Evolutionary conservation across 208 protist species (phyloP).

Genomic region (Wallacemonas rigidus): DNA sequence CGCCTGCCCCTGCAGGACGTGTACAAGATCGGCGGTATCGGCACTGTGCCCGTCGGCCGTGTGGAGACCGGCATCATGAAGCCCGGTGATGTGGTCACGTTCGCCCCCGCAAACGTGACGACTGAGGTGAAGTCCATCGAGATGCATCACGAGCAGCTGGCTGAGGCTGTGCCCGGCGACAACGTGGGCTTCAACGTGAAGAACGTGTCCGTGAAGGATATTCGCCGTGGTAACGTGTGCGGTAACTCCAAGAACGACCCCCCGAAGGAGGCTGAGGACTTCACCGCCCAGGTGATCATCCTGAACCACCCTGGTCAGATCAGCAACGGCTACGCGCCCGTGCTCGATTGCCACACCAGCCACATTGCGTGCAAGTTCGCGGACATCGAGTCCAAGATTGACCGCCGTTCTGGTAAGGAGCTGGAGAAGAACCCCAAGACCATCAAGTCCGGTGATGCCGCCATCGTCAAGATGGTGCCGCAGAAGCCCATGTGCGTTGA

Average conservation of each 20-base stretch:
- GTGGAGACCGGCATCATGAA: constrained; percentile 65
- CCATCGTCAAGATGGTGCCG: constrained; percentile 88
- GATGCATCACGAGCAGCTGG: constrained; percentile 87
- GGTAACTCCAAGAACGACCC: constrained; percentile 71
- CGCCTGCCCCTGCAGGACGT: constrained; percentile 95
- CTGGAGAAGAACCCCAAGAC: constrained; percentile 85
- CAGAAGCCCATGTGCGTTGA: constrained; percentile 95
- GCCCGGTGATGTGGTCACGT: constrained; percentile 62
- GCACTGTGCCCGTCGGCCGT: constrained; percentile 62
- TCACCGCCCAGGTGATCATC: constrained; percentile 94
- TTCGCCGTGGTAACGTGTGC: constrained; percentile 85
- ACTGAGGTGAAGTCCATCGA: constrained; percentile 87
- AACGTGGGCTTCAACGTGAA: constrained; percentile 97
- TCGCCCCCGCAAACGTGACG: constrained; percentile 51
- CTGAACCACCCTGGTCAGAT: constrained; percentile 88
- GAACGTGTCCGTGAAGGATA: constrained; percentile 86
- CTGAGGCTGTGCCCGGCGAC: constrained; percentile 86
- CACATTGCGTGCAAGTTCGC: constrained; percentile 94
- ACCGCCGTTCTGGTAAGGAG: constrained; percentile 91
- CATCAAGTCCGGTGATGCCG: constrained; percentile 94
- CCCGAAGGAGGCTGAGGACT: constrained; percentile 56
- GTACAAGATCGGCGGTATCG: constrained; percentile 95
- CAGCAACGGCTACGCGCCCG: constrained; percentile 91
- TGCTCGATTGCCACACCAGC: constrained; percentile 94
- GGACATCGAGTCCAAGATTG: constrained; percentile 91